Evolutionary conservation across 192 early-diverging fungal species (phyloP), one percentile per base, ranked within the genome.

Genomic region (Lobulomyces angularis): DNA sequence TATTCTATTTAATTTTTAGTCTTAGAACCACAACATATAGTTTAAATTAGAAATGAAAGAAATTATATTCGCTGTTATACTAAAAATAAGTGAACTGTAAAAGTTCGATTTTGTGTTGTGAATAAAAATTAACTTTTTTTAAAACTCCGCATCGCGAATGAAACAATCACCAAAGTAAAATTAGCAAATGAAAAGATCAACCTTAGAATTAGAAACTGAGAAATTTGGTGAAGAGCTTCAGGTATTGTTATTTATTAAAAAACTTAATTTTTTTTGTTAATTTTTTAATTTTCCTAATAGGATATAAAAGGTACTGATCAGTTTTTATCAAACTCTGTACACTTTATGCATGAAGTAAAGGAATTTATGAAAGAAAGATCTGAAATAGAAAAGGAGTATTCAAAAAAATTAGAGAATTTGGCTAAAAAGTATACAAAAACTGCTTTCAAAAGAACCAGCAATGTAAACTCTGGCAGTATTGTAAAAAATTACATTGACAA

Each of bases 381-480:
- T 17, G 71, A 71, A 17, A 59, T 84, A 18, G 82, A 86, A 40
- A 61, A 65, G 21, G 83, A 86, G 25, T 84, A 71, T 51, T 67
- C 77, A 5, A 61, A 67, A 40, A 69, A 74, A 47, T 60, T 84
- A 21, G 83, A 84, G 28, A 38, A 50, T 0, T 48, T 86, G 7
- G 63, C 68, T 0, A 62, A 65, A 37, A 81, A 80, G 39, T 69
- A 83, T 49, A 50, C 59, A 8, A 26, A 35, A 6, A 65, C 53
- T n/a, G 59, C 51, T 17, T 62, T 67, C 16, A 64, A 69, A 32
- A 56, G 50, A 19, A 41, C 31, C 11, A 29, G 47, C 57, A 48
- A 59, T 56, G 71, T 67, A 64, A 27, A 57, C 55, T 48, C 18
- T 5, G 8, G 5, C 7, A 44, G 37, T 14, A 12, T 40, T 24